Base-by-base conservation (phyloP, 192 early-diverging fungal species). In the Gorgonomyces haynaldii region DNA sequence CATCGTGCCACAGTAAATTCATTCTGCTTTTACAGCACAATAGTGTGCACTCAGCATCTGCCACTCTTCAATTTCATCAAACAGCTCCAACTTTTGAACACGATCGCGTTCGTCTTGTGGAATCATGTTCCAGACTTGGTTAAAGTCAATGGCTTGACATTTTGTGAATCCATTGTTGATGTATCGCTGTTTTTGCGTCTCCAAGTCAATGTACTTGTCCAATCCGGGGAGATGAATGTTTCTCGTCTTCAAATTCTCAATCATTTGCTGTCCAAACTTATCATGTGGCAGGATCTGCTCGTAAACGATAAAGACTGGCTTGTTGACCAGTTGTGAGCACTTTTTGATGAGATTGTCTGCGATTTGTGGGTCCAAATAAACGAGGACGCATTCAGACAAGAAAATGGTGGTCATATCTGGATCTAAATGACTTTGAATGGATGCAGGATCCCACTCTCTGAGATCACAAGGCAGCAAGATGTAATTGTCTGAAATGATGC, bases 21-120 rank as follows among this genome's bases (percentile, higher is more conserved):
- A n/a, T n/a, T n/a, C n/a, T 28, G 42, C 42, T 16, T 28, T 15
- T 28, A 49, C 8, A 6, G 92, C 69, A 31, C 87, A 91, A 45
- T 96, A 96, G 69, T 96, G 92, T 2, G 61, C 62, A 1, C 78
- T 74, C 24, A 96, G 67, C 13, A 96, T 52, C 20, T 55, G 61
- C 83, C 88, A 96, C 62, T 91, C 90, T 59, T 96, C 92, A 27
- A 89, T 57, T 67, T 96, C 90, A 59, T 93, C 90, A 52, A 93
- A 71, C 10, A 89, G 71, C 56, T 96, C 90, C 25, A 96, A 57
- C 45, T 56, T 52, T 6, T 72, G 66, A 22, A 96, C 67, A 29
- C 89, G 53, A 20, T 46, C 52, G 53, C 61, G 50, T 55, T 82
- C 75, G 35, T 57, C 56, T 46, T 40, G 5, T 19, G 44, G 4